These are phyloP conservation scores for Moelleriella libera DNA, from an alignment of 2,329 filamentous ascomycete genomes.

Conservation along the genomic window DNA sequence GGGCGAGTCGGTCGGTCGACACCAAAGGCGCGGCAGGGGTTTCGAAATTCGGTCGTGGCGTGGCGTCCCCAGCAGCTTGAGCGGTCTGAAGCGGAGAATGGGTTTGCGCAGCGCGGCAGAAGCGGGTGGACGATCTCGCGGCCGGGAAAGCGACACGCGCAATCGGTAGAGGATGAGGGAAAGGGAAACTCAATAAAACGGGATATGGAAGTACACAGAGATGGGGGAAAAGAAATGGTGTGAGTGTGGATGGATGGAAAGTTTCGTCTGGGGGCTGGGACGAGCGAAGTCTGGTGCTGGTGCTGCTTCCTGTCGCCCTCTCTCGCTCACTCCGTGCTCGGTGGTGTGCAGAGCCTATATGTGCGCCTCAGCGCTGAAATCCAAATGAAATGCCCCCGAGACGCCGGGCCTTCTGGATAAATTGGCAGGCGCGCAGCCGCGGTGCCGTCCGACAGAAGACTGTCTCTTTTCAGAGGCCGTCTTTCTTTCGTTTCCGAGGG, in stretches of 20 bases:
- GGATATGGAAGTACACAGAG: constrained; percentile 5
- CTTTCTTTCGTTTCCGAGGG: background rate
- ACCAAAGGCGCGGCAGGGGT: constrained; percentile 5
- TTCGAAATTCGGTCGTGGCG: constrained; percentile 3
- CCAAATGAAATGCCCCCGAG: background rate
- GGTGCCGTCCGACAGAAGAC: background rate
- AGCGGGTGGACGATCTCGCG: background rate
- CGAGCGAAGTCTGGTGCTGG: background rate
- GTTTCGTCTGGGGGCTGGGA: constrained; percentile 8
- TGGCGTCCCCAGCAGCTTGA: constrained; percentile 3
- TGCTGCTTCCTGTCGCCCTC: background rate
- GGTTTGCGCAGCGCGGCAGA: constrained; percentile 4
- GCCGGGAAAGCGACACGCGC: background rate
- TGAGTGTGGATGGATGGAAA: constrained; percentile 4
- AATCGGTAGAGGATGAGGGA: background rate
- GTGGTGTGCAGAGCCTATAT: background rate
- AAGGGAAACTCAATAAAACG: background rate
- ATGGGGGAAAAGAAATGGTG: constrained; percentile 4
- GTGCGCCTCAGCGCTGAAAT: background rate
- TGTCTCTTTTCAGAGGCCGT: background rate
- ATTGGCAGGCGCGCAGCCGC: too few species aligned
- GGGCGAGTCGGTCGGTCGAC: constrained; percentile 5
- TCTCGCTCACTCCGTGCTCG: background rate
- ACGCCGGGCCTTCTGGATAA: too few species aligned
- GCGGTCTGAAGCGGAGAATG: background rate